These are phyloP conservation scores for Erodium chrysanthum DNA, from an alignment of 441 rosid species.

Conservation along the genomic window DNA sequence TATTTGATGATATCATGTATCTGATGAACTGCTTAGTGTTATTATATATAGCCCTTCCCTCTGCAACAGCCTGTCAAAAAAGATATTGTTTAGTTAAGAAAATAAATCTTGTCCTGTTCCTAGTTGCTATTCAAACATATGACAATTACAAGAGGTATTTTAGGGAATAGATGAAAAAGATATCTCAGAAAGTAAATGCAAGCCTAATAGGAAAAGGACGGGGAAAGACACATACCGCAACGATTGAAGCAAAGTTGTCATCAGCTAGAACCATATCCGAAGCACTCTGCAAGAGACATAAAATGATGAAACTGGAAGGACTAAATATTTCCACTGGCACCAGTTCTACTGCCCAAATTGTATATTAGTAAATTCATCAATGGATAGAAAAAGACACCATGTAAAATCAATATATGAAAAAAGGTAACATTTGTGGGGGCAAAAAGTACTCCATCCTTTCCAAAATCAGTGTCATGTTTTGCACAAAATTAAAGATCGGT, in stretches of 20 bases:
- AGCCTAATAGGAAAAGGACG: constrained; percentile 10
- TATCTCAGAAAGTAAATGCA: constrained; percentile 10
- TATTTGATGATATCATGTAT: constrained; percentile 99
- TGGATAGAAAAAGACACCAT: neutral
- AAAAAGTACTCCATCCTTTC: neutral
- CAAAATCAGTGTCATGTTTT: neutral
- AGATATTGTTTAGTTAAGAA: neutral
- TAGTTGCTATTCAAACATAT: neutral
- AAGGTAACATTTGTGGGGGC: neutral
- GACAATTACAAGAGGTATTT: neutral
- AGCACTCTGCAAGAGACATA: constrained; percentile 58
- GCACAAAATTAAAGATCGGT: neutral
- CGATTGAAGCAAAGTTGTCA: constrained; percentile 94
- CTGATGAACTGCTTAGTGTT: constrained; percentile 97
- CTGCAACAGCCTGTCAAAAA: constrained; percentile 81
- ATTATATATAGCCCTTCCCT: constrained; percentile 98
- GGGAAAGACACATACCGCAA: constrained; percentile 52
- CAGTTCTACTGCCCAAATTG: neutral
- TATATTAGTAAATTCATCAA: neutral
- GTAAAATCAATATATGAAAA: neutral
- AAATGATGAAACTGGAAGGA: constrained; percentile 16
- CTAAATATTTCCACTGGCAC: constrained; percentile 5
- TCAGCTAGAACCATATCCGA: constrained; percentile 99
- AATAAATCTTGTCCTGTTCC: neutral
- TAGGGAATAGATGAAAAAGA: neutral